Evolutionary conservation across 495 filamentous ascomycete species (phyloP).

Genomic region (Evansstolkia leycettana): DNA sequence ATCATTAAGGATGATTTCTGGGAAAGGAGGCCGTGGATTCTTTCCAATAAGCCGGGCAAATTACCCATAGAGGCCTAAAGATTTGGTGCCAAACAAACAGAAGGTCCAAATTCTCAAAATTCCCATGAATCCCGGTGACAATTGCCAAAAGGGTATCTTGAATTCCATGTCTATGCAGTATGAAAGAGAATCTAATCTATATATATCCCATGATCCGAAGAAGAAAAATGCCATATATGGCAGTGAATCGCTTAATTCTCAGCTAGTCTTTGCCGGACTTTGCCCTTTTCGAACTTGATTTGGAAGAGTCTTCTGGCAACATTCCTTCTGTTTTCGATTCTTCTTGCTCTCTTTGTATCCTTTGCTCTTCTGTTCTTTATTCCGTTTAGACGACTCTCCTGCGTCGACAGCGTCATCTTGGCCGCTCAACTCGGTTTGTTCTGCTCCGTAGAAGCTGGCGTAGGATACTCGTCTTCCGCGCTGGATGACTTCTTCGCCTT

Average conservation of each 20-base stretch:
- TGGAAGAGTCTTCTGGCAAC: slow-evolving; percentile 5
- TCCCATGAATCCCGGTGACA: too few relatives aligned
- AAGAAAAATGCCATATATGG: too few relatives aligned
- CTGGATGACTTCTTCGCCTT: slow-evolving; percentile 2
- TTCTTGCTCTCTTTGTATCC: slow-evolving; percentile 7
- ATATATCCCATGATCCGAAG: background rate
- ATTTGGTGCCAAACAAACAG: too few relatives aligned
- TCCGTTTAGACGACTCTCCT: slow-evolving; percentile 11
- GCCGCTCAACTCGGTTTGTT: slow-evolving; percentile 7
- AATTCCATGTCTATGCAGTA: slow-evolving; percentile 16
- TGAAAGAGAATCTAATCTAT: slow-evolving; percentile 7
- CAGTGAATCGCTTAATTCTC: background rate
- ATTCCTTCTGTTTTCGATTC: slow-evolving; percentile 11
- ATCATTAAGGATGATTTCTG: slow-evolving; percentile 94
- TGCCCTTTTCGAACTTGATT: slow-evolving; percentile 21
- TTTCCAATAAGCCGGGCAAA: slow-evolving; percentile 62
- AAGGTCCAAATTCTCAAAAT: too few relatives aligned
- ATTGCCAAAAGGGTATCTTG: slow-evolving; percentile 21
- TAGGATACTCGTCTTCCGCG: slow-evolving; percentile 24
- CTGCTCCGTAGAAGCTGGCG: slow-evolving; percentile 26
- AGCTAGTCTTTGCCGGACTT: slow-evolving; percentile 15
- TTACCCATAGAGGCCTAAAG: slow-evolving; percentile 23
- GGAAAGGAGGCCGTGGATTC: slow-evolving; percentile 73
- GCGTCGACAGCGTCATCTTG: slow-evolving; percentile 3
- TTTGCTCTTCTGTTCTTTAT: slow-evolving; percentile 18